Evolutionary conservation across 441 rosid genomes (phyloP), one percentile per base, ranked within the genome.

Genomic region (Pelargonium exstipulatum): DNA sequence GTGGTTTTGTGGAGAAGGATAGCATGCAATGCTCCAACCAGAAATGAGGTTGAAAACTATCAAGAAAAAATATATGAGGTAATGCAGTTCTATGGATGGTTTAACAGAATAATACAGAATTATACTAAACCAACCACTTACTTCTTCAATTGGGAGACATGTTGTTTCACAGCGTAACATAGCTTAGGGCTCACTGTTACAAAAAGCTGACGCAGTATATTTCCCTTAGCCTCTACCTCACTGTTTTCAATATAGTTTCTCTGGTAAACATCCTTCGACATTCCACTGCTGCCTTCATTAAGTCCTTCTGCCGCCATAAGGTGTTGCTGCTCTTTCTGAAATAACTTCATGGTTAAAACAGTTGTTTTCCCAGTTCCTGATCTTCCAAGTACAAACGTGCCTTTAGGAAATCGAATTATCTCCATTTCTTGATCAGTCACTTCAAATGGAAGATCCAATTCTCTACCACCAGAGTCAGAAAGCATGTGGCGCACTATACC

Each of bases 331-430:
- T 86, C 86, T 40, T 71, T 79, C 45, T 67, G 65, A 73, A 80
- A 78, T 69, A 87, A 64, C 71, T 86, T 86, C 81, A 76, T 78
- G 0, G 82, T 80, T 53, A 85, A 51, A 45, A 83, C 79, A 4
- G 87, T 85, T 0, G 90, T 87, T 75, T 85, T 87, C 32, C 92
- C 88, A 1, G 89, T 87, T 42, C 92, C 90, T 9, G 90, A 85
- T 53, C 84, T 71, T 66, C 92, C 92, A 10, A 83, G 73, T n/a
- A 83, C 73, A 65, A 85, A 88, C 1, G 82, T 66, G 73, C 84
- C 84, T 73, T 37, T 68, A 4, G 29, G 73, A 64, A 73, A 81
- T 9, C 42, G 24, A 32, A 82, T 77, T 1, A 83, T 82, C 17
- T 86, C 84, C 1, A 20, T 48, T 51, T 79, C 84, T 53, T 79